Conservation (phyloP, 164 flowering plant genomes). For the Kingdonia uniflora region DNA sequence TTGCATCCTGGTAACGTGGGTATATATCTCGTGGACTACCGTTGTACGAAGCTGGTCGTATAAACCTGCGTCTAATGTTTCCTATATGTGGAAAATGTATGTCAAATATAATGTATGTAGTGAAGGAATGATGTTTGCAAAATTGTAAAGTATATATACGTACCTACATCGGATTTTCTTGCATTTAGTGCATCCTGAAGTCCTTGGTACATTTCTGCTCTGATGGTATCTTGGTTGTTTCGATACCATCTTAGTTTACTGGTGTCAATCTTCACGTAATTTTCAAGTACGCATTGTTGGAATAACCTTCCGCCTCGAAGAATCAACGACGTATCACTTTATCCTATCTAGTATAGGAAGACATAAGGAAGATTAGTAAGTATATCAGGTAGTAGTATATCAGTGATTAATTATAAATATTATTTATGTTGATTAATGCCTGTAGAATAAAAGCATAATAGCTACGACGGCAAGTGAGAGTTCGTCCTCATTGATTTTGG, state of each 20-base stretch:
- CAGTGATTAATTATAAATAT: too few relatives aligned
- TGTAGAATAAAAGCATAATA: neutral
- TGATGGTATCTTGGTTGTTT: conserved; percentile 3
- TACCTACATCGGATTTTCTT: conserved; percentile 1
- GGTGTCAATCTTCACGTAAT: conserved; percentile 10
- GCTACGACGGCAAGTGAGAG: neutral
- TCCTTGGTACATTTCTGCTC: conserved; percentile 12
- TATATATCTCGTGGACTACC: neutral
- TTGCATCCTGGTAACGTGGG: neutral
- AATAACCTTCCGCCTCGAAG: conserved; percentile 5
- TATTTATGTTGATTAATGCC: neutral
- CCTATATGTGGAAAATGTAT: too few relatives aligned
- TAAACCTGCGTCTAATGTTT: neutral
- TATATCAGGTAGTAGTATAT: neutral
- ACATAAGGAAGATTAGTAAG: neutral
- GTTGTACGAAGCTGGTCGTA: neutral
- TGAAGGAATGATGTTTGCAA: neutral
- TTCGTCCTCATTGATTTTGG: neutral
- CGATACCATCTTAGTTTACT: conserved; percentile 5
- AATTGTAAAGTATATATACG: neutral
- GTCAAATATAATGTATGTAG: neutral
- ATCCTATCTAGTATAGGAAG: neutral
- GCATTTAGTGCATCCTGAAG: neutral
- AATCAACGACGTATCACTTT: neutral
- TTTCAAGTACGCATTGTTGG: conserved; percentile 17